phyloP scores from a whole-genome alignment of 148 eudicot species.

The Heliosperma pusillum region DNA sequence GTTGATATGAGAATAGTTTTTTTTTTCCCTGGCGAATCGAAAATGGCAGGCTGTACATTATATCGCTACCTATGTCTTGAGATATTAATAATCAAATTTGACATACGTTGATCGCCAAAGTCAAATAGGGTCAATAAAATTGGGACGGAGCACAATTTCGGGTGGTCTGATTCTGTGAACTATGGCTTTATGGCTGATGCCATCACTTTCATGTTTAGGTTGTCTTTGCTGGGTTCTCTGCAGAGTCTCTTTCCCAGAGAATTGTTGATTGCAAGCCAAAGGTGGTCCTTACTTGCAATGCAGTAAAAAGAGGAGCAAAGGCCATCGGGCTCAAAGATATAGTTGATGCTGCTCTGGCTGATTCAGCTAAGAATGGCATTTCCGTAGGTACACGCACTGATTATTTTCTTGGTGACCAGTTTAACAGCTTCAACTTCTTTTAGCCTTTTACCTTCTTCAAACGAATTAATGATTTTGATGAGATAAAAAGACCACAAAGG shows the following conservation, averaged over 20 bases:
- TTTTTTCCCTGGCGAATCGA: not conserved
- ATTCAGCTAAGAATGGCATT: conserved; percentile 57
- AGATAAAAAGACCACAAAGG: not conserved
- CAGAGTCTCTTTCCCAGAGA: conserved; percentile 91
- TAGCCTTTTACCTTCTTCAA: not conserved
- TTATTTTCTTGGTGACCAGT: not conserved
- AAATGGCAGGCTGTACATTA: not conserved
- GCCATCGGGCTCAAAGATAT: conserved; percentile 78
- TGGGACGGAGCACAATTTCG: not conserved
- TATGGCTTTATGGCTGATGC: conserved; percentile 9
- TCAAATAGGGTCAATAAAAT: not conserved
- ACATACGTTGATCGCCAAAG: not conserved
- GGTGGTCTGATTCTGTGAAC: not conserved
- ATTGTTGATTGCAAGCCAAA: conserved; percentile 95
- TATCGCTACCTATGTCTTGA: too few species aligned
- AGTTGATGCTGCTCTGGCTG: conserved; percentile 74
- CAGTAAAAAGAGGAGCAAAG: conserved; percentile 88
- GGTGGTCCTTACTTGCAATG: conserved; percentile 90
- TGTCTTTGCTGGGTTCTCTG: conserved; percentile 98
- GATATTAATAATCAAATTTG: not conserved
- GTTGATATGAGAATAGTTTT: too few species aligned
- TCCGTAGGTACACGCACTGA: conserved; percentile 54
- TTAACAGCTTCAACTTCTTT: not conserved
- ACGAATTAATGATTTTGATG: not conserved
- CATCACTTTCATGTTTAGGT: conserved; percentile 45